Evolutionary conservation across 495 filamentous ascomycete genomes (phyloP), one percentile per base, ranked within the genome.

Genomic region (Aspergillus affinis): DNA sequence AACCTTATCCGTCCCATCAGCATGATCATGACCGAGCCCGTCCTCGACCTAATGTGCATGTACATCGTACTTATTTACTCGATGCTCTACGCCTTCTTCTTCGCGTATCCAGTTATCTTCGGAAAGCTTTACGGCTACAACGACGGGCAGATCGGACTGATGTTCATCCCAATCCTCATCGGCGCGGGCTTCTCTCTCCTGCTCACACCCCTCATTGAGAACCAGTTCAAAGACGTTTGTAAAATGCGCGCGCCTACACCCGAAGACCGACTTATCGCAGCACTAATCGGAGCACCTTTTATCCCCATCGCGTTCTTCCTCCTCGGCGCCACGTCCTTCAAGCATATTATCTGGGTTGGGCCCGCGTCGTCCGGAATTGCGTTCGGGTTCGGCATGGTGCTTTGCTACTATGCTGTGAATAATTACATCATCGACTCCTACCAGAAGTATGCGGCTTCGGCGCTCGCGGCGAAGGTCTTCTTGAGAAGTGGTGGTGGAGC

Each of bases 391-490:
- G 85, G 86, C 27, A 84, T 87, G 78, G 84, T 88, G 0, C 67
- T 86, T 19, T 82, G 90, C 51, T 90, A 90, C 74, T 79, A 90
- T 18, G 76, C 78, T 20, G 78, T 90, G 50, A 85, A 89, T 69
- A 88, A 84, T 66, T 92, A 90, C 65, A 79, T 91, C 44, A 86
- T 85, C 48, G 89, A 91, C 50, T 79, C 82, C 0, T 92, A 90
- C 64, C 69, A 69, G 53, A 69, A 69, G 41, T 75, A 75, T 45
- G 71, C 71, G 4, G 73, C 73, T 0, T 72, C 68, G 3, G 71
- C 73, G 0, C 49, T 75, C 30, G 73, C 73, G 15, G 71, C 71
- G 0, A 75, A 75, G 54, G 68, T 68, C n/a, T 71, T 74, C 48
- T 36, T 71, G 49, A 64, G 70, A 36, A 71, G 65, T 29, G 69